Conservation (phyloP, 441 rosid genomes). For the Pelargonium cotyledonis region DNA sequence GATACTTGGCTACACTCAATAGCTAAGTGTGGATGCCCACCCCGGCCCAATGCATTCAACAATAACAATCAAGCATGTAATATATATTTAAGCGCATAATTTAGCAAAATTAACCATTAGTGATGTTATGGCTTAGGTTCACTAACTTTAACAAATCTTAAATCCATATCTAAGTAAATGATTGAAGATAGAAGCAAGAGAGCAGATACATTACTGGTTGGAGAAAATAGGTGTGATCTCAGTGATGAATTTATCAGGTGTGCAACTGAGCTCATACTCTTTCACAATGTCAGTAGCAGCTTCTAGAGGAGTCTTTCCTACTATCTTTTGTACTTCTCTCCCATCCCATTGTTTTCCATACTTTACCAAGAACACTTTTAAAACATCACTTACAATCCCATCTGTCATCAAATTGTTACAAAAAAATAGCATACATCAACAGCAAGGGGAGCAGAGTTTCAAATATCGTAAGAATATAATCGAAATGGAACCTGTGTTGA, state of each 20-base stretch:
- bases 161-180: neutral
- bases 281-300: conserved; percentile 69
- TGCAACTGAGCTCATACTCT: conserved; percentile 74
- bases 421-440: neutral
- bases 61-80: neutral
- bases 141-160: neutral
- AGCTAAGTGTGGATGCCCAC: neutral
- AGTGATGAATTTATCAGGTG: conserved; percentile 49
- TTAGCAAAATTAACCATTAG: neutral
- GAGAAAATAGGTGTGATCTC: conserved; percentile 55
- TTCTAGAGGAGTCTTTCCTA: conserved; percentile 69
- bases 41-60: neutral
- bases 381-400: conserved; percentile 53
- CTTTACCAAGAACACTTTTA: conserved; percentile 50
- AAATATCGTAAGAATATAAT: neutral
- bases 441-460: neutral
- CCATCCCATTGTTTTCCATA: conserved; percentile 93
- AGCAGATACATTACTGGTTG: conserved; percentile 39
- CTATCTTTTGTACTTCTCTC: conserved; percentile 52
- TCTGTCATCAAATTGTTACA: conserved; percentile 36
- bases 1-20: neutral
- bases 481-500: conserved; percentile 54
- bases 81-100: neutral
- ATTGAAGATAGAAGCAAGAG: conserved; percentile 5
- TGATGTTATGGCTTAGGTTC: neutral